Conservation (phyloP, 1,139 yeast species). For the Scheffersomyces stambukii region DNA sequence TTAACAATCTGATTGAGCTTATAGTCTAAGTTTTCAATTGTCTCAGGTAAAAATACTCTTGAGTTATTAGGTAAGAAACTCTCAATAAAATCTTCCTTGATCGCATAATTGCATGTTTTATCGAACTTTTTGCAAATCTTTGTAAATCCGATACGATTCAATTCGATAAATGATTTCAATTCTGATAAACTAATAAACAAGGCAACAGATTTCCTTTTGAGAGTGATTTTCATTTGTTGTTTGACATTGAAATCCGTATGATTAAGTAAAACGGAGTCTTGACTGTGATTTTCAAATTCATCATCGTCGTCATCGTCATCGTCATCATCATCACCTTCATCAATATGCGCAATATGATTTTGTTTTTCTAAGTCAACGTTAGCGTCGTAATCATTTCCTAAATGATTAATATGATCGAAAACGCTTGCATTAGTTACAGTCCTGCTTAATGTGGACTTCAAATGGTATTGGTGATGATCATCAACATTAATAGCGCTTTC, state of each 20-base stretch:
- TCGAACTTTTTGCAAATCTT: slow-evolving; percentile 90
- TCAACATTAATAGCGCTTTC: slow-evolving; percentile 10
- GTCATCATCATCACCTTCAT: slow-evolving; percentile 26
- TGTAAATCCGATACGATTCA: slow-evolving; percentile 83
- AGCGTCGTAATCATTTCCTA: slow-evolving; percentile 13
- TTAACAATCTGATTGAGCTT: slow-evolving; percentile 46
- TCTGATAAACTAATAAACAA: slow-evolving; percentile 78
- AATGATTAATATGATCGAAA: slow-evolving; percentile 24
- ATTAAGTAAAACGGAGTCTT: slow-evolving; percentile 36
- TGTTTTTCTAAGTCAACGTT: slow-evolving; percentile 17
- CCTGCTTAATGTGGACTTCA: slow-evolving; percentile 23
- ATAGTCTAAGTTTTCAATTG: slow-evolving; percentile 40
- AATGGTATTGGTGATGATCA: slow-evolving; percentile 21
- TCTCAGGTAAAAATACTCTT: slow-evolving; percentile 39
- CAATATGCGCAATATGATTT: slow-evolving; percentile 17
- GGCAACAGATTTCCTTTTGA: slow-evolving; percentile 63
- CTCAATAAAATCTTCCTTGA: slow-evolving; percentile 51
- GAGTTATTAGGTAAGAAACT: slow-evolving; percentile 41
- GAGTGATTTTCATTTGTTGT: slow-evolving; percentile 57
- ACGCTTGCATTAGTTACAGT: slow-evolving; percentile 28
- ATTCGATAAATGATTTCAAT: slow-evolving; percentile 72
- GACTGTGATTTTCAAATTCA: slow-evolving; percentile 33
- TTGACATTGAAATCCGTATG: slow-evolving; percentile 46
- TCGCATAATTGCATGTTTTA: slow-evolving; percentile 63
- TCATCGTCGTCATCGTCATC: slow-evolving; percentile 41